Evolutionary conservation across 2,329 filamentous ascomycete species (phyloP).

Genomic region (Xylariaceae sp.): DNA sequence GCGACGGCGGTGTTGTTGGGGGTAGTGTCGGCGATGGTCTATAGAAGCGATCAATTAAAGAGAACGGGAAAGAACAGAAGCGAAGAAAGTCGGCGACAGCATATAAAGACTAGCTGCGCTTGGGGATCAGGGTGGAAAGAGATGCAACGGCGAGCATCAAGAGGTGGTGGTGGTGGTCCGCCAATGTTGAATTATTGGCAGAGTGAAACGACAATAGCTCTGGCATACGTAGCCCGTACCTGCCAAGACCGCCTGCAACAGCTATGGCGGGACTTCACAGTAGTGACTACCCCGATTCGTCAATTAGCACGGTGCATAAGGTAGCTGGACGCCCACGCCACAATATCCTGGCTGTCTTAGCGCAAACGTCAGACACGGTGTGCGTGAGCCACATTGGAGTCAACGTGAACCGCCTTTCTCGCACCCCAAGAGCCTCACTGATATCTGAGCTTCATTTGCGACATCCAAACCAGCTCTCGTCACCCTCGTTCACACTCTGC

Average conservation of each 20-base stretch:
- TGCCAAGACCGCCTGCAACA: conserved; percentile 21
- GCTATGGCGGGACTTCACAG: not conserved
- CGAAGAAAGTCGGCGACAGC: conserved; percentile 5
- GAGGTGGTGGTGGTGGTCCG: conserved; percentile 3
- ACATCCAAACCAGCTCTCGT: too few relatives aligned
- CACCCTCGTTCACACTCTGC: conserved; percentile 6
- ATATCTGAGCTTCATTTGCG: too few relatives aligned
- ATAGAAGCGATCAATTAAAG: conserved; percentile 14
- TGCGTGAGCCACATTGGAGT: too few relatives aligned
- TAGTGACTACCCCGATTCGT: not conserved
- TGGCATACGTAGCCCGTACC: conserved; percentile 32
- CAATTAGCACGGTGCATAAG: not conserved
- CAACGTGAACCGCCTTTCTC: too few relatives aligned
- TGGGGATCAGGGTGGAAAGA: conserved; percentile 11
- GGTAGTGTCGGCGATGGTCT: conserved; percentile 10
- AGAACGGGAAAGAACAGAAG: conserved; percentile 11
- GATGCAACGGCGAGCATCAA: not conserved
- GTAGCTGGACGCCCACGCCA: not conserved
- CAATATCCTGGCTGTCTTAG: not conserved
- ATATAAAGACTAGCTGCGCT: conserved; percentile 20
- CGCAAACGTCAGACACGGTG: too few relatives aligned
- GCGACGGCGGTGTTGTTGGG: conserved; percentile 29
- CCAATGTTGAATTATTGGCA: not conserved
- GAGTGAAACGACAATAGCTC: conserved; percentile 15
- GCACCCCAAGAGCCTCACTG: too few relatives aligned